Base-by-base conservation (phyloP, 2,329 filamentous ascomycete genomes). In the Pseudocercospora fuligena region DNA sequence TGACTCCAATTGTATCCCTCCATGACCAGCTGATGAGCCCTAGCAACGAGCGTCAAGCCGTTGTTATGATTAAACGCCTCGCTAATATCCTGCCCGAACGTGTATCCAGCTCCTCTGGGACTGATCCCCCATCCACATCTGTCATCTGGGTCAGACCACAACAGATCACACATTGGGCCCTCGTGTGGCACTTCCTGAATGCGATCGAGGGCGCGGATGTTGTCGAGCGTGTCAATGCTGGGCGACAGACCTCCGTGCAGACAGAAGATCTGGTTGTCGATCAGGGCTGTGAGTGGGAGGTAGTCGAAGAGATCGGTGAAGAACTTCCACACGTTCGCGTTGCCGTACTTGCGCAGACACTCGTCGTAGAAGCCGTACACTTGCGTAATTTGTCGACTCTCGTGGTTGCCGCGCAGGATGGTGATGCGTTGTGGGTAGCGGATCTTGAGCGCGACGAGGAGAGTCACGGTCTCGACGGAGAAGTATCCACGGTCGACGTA, bases 1-100 rank as follows among this genome's bases (percentile, higher is more conserved):
- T 98, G 95, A 72, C 94, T 97, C 95, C 95, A 99, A 80, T 98
- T 99, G 82, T 98, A 99, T 58, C 95, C 95, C 81, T 99, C 95
- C 94, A 98, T 99, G 68, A 99, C 95, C 79, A 99, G 85, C 84
- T 99, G 95, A 86, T 99, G 95, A 64, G 95, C 95, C 81, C 95
- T 88, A 67, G 95, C 95, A 78, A 99, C 96, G 69, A 98, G 85
- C 63, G 94, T 98, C 81, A 99, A 84, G 65, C 94, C 94, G 77
- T 99, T 99, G 86, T 98, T 98, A 80, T 98, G 94, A 82, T 98
- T 98, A 85, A 99, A 99, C 1, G 94, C 94, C 83, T 99, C 94
- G 40, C 93, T 97, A 76, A 98, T 98, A 79, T 98, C 94, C 83
- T 97, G 94, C 66, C 88, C 88, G 73, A 90, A 90, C 1, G 89